Evolutionary conservation across 2,329 filamentous ascomycete species (phyloP).

Genomic region (Leptographium lundbergii): DNA sequence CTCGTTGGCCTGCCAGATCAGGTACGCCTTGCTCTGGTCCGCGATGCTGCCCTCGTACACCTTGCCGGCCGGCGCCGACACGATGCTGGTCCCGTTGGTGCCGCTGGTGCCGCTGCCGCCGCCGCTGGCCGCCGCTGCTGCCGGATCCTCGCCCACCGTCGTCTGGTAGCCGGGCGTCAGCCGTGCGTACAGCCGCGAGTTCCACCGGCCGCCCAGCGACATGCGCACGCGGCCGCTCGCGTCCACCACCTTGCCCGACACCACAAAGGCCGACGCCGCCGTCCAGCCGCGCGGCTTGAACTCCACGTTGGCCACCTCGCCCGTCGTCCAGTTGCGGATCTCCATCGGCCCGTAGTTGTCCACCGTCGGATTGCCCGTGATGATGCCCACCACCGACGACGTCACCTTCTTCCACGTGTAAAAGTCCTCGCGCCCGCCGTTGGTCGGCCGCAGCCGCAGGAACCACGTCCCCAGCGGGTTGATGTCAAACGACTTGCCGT

Average conservation of each 20-base stretch:
- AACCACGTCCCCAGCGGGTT: slow-evolving; percentile 97
- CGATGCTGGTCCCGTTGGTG: slow-evolving; percentile 20
- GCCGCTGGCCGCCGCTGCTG: not conserved
- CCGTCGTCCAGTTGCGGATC: slow-evolving; percentile 93
- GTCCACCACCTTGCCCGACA: slow-evolving; percentile 76
- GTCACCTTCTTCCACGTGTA: slow-evolving; percentile 99
- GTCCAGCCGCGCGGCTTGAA: slow-evolving; percentile 97
- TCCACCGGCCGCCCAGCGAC: slow-evolving; percentile 90
- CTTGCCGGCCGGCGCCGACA: slow-evolving; percentile 7
- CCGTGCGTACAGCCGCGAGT: slow-evolving; percentile 90
- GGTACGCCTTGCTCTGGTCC: slow-evolving; percentile 64
- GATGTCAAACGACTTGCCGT: slow-evolving; percentile 94
- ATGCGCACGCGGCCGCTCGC: slow-evolving; percentile 67
- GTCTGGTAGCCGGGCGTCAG: slow-evolving; percentile 84
- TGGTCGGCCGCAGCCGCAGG: slow-evolving; percentile 63
- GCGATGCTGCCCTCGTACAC: slow-evolving; percentile 38
- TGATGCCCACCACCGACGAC: slow-evolving; percentile 94
- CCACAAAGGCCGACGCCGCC: slow-evolving; percentile 78
- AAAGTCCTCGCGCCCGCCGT: slow-evolving; percentile 66
- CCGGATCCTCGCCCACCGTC: slow-evolving; percentile 43
- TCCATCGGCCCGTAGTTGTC: slow-evolving; percentile 98
- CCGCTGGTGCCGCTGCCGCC: not conserved
- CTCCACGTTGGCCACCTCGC: slow-evolving; percentile 76
- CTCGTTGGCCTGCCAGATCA: slow-evolving; percentile 83
- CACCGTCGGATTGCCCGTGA: slow-evolving; percentile 90